Evolutionary conservation across 2,329 filamentous ascomycete genomes (phyloP).

Genomic region (Sporothrix brunneoviolacea): DNA sequence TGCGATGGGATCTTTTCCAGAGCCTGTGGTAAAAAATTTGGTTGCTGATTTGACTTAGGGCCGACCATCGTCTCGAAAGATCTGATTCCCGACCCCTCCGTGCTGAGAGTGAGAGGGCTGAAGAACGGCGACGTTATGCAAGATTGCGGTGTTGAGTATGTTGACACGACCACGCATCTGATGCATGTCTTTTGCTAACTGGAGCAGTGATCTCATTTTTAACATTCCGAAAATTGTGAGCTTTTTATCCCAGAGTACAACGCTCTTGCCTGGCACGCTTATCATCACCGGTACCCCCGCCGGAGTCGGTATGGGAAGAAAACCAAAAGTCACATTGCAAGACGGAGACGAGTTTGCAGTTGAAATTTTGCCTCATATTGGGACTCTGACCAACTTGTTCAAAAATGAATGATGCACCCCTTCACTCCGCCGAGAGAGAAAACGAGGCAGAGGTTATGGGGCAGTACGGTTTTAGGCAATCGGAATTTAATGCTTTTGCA

Average conservation of each 20-base stretch:
- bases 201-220: slow-evolving; percentile 51
- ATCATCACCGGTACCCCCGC: slow-evolving; percentile 40
- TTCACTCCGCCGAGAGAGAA: too few species aligned
- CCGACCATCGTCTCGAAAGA: slow-evolving; percentile 42
- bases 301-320: slow-evolving; percentile 33
- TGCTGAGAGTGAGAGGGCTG: slow-evolving; percentile 34
- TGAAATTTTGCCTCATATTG: slow-evolving; percentile 37
- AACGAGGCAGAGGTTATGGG: too few species aligned
- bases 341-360: slow-evolving; percentile 37
- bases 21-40: too few species aligned
- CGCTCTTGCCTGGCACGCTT: slow-evolving; percentile 31
- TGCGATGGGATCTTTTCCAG: too few species aligned
- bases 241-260: slow-evolving; percentile 38
- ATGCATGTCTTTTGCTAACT: too few species aligned
- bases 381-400: slow-evolving; percentile 34
- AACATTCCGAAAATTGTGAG: slow-evolving; percentile 38
- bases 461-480: too few species aligned
- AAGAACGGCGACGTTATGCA: slow-evolving; percentile 34
- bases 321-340: slow-evolving; percentile 31
- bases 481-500: too few species aligned
- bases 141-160: slow-evolving; percentile 11
- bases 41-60: too few species aligned
- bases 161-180: too few species aligned
- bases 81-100: slow-evolving; percentile 34
- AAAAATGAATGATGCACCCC: slow-evolving; percentile 27